Conservation (phyloP, 495 filamentous ascomycete species). For the Articulospora tetracladia region DNA sequence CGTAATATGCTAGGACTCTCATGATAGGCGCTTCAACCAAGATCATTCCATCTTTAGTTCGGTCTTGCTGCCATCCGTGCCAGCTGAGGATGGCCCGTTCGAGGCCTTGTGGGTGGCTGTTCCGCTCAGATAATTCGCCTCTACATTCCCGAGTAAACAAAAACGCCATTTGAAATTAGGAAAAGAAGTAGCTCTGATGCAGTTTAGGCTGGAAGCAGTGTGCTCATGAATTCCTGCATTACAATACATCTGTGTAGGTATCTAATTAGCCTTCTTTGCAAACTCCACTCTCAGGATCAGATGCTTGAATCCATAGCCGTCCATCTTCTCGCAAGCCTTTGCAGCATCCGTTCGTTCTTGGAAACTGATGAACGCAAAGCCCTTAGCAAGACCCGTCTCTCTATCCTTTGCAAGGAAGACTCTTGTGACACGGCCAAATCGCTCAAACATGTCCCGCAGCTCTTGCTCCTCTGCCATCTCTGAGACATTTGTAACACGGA, state of each 20-base stretch:
- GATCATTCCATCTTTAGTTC: too few relatives aligned
- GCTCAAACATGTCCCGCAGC: constrained; percentile 94
- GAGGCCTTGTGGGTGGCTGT: background rate
- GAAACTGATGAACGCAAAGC: constrained; percentile 97
- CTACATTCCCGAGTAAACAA: background rate
- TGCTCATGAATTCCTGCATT: background rate
- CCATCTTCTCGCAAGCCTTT: constrained; percentile 93
- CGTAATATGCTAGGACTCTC: background rate
- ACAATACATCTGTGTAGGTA: background rate
- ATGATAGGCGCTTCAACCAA: too few relatives aligned
- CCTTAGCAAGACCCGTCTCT: constrained; percentile 92
- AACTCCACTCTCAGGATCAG: constrained; percentile 89
- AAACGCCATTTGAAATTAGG: too few relatives aligned
- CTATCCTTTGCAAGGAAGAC: constrained; percentile 97
- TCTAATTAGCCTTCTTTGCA: constrained; percentile 70
- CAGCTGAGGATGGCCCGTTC: background rate
- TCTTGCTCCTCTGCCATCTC: constrained; percentile 96
- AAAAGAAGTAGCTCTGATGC: too few relatives aligned
- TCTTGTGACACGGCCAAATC: constrained; percentile 92
- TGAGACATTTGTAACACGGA: constrained; percentile 95
- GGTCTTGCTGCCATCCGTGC: background rate
- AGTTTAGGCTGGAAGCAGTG: background rate
- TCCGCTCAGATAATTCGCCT: background rate
- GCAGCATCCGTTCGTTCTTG: constrained; percentile 83
- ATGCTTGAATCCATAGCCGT: constrained; percentile 92